phyloP scores from a whole-genome alignment of 495 filamentous ascomycete genomes.

The Chaetomidium leptoderma region DNA sequence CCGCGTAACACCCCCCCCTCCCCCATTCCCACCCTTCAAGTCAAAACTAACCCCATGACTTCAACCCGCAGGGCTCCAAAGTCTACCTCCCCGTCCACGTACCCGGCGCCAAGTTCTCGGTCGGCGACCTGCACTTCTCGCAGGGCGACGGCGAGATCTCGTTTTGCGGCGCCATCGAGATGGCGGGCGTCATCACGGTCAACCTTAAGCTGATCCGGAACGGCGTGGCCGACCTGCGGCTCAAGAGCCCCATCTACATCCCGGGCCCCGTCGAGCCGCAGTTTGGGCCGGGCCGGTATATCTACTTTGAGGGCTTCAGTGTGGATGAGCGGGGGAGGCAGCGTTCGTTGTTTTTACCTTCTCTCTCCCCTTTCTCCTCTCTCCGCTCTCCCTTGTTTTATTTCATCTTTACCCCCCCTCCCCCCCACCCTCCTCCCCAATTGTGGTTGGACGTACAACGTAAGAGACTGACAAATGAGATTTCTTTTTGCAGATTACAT shows the following conservation, averaged over 20 bases:
- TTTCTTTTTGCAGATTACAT: slow-evolving; percentile 77
- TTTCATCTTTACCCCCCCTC: background rate
- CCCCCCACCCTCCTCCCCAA: background rate
- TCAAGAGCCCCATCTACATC: slow-evolving; percentile 85
- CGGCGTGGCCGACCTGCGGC: slow-evolving; percentile 68
- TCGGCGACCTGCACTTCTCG: slow-evolving; percentile 88
- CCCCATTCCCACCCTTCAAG: background rate
- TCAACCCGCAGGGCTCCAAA: slow-evolving; percentile 66
- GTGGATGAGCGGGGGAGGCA: slow-evolving; percentile 91
- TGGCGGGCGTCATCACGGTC: slow-evolving; percentile 89
- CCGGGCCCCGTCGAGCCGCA: slow-evolving; percentile 90
- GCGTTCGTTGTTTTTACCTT: slow-evolving; percentile 31
- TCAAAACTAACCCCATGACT: slow-evolving; percentile 24
- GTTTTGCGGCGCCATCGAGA: slow-evolving; percentile 96
- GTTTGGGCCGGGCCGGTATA: slow-evolving; percentile 77
- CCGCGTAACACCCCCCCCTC: slow-evolving; percentile 10
- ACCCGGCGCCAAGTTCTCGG: slow-evolving; percentile 82
- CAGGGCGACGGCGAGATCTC: slow-evolving; percentile 92
- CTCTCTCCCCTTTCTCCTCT: background rate
- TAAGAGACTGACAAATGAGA: too few species aligned
- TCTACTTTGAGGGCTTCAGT: slow-evolving; percentile 93
- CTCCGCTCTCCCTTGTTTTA: background rate
- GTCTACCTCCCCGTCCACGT: slow-evolving; percentile 85
- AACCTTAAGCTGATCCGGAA: slow-evolving; percentile 87
- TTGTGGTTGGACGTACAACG: too few species aligned